A percentile compares a stretch with the other conserved stretches of the same genome.
phyloP scores from a whole-genome alignment of 2,329 filamentous ascomycete genomes.

The Podosphaera xanthii region DNA sequence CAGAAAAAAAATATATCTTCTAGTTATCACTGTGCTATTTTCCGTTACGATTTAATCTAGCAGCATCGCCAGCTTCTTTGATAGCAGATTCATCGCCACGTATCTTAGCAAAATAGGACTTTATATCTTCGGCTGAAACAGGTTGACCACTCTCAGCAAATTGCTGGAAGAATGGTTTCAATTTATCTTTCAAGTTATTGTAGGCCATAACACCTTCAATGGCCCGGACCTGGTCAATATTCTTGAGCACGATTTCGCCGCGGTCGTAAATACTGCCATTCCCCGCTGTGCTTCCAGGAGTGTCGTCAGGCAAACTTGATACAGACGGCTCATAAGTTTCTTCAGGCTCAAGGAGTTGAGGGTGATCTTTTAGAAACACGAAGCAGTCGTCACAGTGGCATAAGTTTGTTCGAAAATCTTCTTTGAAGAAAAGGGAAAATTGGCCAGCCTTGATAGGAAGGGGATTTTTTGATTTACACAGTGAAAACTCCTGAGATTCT shows the following conservation, averaged over 20 bases:
- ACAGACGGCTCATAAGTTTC: constrained; percentile 82
- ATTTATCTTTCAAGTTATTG: constrained; percentile 82
- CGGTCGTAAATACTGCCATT: constrained; percentile 73
- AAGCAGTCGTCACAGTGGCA: constrained; percentile 74
- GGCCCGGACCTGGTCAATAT: constrained; percentile 75
- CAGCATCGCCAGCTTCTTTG: constrained; percentile 12
- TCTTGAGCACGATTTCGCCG: constrained; percentile 76
- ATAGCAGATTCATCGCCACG: constrained; percentile 52
- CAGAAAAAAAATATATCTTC: no score
- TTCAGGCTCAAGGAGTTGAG: constrained; percentile 80
- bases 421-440: constrained; percentile 65
- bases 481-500: not conserved
- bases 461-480: constrained; percentile 39
- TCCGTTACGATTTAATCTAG: not conserved
- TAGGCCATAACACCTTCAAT: constrained; percentile 98
- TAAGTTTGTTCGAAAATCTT: constrained; percentile 56
- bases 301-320: constrained; percentile 36
- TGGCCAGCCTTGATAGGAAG: constrained; percentile 28
- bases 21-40: no score
- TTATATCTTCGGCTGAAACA: constrained; percentile 88
- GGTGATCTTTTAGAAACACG: constrained; percentile 42
- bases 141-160: constrained; percentile 79
- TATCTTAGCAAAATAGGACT: constrained; percentile 83
- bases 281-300: constrained; percentile 35
- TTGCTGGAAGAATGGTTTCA: constrained; percentile 84